Conservation (phyloP, 345 rosid species). For the Hibiscus trionum region DNA sequence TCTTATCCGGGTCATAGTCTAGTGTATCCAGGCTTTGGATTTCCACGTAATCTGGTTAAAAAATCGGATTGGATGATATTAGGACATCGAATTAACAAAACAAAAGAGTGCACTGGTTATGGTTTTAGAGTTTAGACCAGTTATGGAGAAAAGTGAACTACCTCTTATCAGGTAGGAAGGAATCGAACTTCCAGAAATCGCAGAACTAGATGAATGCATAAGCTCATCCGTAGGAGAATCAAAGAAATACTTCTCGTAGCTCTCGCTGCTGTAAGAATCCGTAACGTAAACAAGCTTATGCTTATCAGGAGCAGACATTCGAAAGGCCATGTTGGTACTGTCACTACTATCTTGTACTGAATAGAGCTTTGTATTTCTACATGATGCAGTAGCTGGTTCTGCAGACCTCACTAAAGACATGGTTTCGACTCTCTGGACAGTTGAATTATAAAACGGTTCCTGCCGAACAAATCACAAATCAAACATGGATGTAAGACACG, state of each 20-base stretch:
- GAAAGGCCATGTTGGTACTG: slow-evolving; percentile 31
- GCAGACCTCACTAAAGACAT: slow-evolving; percentile 68
- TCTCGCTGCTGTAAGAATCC: slow-evolving; percentile 56
- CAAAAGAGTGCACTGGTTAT: slow-evolving; percentile 29
- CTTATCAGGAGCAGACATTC: slow-evolving; percentile 41
- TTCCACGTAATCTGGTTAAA: slow-evolving; percentile 34
- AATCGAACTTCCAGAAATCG: slow-evolving; percentile 46
- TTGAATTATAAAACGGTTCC: slow-evolving; percentile 17
- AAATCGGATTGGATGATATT: slow-evolving; percentile 33
- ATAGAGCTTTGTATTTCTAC: slow-evolving; percentile 47
- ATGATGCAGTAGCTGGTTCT: slow-evolving; percentile 47
- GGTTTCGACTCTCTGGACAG: slow-evolving; percentile 10
- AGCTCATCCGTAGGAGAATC: slow-evolving; percentile 66
- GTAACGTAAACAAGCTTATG: slow-evolving; percentile 40
- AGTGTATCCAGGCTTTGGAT: slow-evolving; percentile 37
- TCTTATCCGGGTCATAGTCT: slow-evolving; percentile 46
- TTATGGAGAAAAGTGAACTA: slow-evolving; percentile 41
- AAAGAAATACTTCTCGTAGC: slow-evolving; percentile 70
- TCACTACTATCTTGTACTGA: slow-evolving; percentile 41
- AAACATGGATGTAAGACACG: neutral
- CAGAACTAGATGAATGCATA: slow-evolving; percentile 44
- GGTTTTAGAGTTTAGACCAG: no score
- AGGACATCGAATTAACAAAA: slow-evolving; percentile 13
- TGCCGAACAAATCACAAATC: slow-evolving; percentile 12
- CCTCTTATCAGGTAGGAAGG: slow-evolving; percentile 43